Percentiles rank a stretch among this genome's conserved stretches.
Evolutionary conservation across 768 basidiomycete genomes (phyloP).

Genomic region (Tylopilus felleus): DNA sequence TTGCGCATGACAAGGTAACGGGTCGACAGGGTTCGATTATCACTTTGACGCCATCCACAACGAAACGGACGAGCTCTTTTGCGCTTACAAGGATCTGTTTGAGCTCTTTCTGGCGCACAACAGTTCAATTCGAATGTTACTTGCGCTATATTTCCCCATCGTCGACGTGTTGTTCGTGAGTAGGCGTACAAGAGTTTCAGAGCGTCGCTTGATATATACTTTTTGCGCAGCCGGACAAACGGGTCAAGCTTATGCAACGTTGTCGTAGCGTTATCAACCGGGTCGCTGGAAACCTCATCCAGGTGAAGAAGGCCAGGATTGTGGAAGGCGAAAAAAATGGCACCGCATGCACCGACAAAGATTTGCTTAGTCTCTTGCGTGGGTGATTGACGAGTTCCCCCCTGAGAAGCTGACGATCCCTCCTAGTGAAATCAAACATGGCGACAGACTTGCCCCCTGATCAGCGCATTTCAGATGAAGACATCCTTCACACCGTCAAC

Average conservation of each 20-base stretch:
- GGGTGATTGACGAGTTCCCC: constrained; percentile 29
- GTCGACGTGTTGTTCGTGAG: constrained; percentile 55
- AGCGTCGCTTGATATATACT: not conserved
- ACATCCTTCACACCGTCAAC: constrained; percentile 81
- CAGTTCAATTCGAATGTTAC: constrained; percentile 39
- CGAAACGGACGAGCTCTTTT: constrained; percentile 73
- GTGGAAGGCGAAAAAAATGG: constrained; percentile 54
- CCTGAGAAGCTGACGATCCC: constrained; percentile 1
- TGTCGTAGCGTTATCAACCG: constrained; percentile 63
- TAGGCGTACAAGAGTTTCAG: constrained; percentile 5
- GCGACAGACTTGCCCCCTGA: constrained; percentile 65
- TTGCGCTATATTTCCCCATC: constrained; percentile 59
- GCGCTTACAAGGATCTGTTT: constrained; percentile 85
- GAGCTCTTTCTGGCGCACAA: constrained; percentile 63
- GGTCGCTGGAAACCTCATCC: constrained; percentile 71
- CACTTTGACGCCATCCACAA: constrained; percentile 80
- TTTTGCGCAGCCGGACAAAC: constrained; percentile 49
- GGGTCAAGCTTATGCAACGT: constrained; percentile 45
- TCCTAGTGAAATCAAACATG: constrained; percentile 77
- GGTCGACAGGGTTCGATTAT: constrained; percentile 71
- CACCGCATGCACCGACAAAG: constrained; percentile 55
- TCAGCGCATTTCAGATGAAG: constrained; percentile 80
- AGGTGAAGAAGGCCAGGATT: constrained; percentile 75
- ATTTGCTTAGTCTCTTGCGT: constrained; percentile 77
- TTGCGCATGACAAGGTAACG: not conserved